Evolutionary conservation across 2,329 filamentous ascomycete species (phyloP), one percentile per base, ranked within the genome.

Genomic region (Mollisiaceae sp.): DNA sequence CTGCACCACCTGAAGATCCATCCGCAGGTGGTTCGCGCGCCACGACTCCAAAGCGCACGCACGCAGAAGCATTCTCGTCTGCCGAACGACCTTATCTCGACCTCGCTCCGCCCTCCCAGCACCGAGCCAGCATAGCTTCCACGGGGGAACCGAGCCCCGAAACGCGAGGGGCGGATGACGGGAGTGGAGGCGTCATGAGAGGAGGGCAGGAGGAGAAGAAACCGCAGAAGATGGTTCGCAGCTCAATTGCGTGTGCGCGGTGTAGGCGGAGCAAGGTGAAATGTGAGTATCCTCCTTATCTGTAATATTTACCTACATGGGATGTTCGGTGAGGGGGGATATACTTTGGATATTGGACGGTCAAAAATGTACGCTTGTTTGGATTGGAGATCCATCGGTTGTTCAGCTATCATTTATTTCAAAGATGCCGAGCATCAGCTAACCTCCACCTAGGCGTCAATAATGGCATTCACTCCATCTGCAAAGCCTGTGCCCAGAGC

Each of bases 251-350:
- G 57, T 95, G 92, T 78, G 82, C 86, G 67, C 84, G 87, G 69
- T 94, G 92, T 76, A 85, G 92, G 65, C 87, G 87, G 73, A 93
- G 91, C 76, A 96, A 95, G 79, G 92, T 94, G 76, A 94, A 94
- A 79, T 96, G 92, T 80, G 88, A 92, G 72, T 73, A 27, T 9
- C 27, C 24, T 14, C 54, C 41, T 27, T 20, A 2, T 41, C 50
- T n/a, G 4, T 27, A 9, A 50, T 11, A 24, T 24, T 20, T 8
- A 4, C n/a, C n/a, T 11, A 24, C 45, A n/a, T 22, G n/a, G 45
- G 45, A 50, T 6, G n/a, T 50, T 50, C 45, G 11, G 45, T n/a
- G n/a, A 24, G 45, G 8, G n/a, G n/a, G 6, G 45, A 50, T 50
- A 24, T 50, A 50, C 45, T 22, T 24, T 24, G 45, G n/a, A 50